A percentile compares a stretch with the other conserved stretches of the same genome.
These are phyloP conservation scores for Macrolepiota dolichaula DNA, from an alignment of 768 basidiomycete species.

Conservation along the genomic window DNA sequence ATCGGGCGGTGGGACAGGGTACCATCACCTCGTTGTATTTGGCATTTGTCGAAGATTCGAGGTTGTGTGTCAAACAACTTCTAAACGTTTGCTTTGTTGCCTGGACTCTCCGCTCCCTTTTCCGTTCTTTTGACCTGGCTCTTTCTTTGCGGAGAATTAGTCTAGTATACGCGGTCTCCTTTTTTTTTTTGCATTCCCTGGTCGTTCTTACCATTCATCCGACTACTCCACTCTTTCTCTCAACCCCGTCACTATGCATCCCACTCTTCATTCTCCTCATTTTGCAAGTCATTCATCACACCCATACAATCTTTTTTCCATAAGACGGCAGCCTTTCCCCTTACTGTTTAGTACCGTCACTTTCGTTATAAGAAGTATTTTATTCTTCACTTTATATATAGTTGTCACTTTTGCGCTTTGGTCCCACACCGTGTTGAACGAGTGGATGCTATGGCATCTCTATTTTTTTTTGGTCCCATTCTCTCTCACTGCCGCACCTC, in stretches of 20 bases:
- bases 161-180: constrained; percentile 15
- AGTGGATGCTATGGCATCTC: constrained; percentile 27
- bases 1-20: constrained; percentile 25
- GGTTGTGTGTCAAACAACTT: constrained; percentile 30
- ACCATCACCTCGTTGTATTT: constrained; percentile 20
- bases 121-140: constrained; percentile 12
- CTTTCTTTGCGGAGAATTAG: constrained; percentile 14
- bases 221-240: constrained; percentile 13
- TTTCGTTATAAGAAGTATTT: constrained; percentile 57
- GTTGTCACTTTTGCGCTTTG: constrained; percentile 29
- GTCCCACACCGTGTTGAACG: constrained; percentile 32
- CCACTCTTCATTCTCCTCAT: constrained; percentile 14
- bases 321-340: constrained; percentile 9
- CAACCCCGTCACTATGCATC: constrained; percentile 16
- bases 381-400: constrained; percentile 82
- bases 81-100: constrained; percentile 16
- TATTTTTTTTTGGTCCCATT: constrained; percentile 31
- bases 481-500: neutral
- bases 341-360: constrained; percentile 45
- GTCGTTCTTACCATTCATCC: constrained; percentile 10
- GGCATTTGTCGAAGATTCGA: constrained; percentile 19
- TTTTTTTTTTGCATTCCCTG: constrained; percentile 15
- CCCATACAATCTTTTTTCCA: constrained; percentile 14
- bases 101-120: constrained; percentile 13
- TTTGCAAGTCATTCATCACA: constrained; percentile 14